Evolutionary conservation across 2,329 filamentous ascomycete species (phyloP).

Genomic region (Penicillium sumatraense): DNA sequence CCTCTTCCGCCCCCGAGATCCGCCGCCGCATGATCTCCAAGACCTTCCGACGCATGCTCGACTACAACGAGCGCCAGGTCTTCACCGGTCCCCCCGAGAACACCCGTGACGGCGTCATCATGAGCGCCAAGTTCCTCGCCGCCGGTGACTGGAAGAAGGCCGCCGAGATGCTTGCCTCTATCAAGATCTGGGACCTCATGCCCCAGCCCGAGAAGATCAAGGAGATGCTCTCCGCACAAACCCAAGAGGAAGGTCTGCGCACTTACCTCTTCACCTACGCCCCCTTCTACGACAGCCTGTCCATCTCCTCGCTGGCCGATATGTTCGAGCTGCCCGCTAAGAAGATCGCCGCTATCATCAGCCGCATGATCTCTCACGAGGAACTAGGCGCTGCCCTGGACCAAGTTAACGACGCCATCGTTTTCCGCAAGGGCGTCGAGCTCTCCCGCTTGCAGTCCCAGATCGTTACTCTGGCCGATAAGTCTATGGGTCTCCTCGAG

Average conservation of each 20-base stretch:
- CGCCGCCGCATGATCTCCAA: constrained; percentile 99
- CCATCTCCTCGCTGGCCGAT: constrained; percentile 77
- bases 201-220: constrained; percentile 92
- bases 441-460: constrained; percentile 93
- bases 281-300: constrained; percentile 97
- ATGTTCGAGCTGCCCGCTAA: constrained; percentile 95
- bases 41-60: constrained; percentile 98
- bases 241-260: constrained; percentile 96
- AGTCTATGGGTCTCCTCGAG: constrained; percentile 94
- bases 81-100: constrained; percentile 99
- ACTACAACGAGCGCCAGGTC: constrained; percentile 99
- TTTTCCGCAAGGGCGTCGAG: constrained; percentile 99
- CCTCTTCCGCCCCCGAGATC: constrained; percentile 92
- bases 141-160: constrained; percentile 99
- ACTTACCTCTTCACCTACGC: constrained; percentile 99
- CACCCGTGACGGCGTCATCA: constrained; percentile 98
- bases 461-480: constrained; percentile 91
- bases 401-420: constrained; percentile 95
- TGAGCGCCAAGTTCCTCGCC: constrained; percentile 94
- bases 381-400: constrained; percentile 95
- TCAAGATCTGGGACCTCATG: constrained; percentile 99
- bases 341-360: constrained; percentile 94
- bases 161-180: constrained; percentile 88
- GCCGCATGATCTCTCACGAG: constrained; percentile 99
- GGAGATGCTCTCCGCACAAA: constrained; percentile 94